Evolutionary conservation across 352 stramenopile genomes (phyloP).

Genomic region (Aphanomyces astaci): DNA sequence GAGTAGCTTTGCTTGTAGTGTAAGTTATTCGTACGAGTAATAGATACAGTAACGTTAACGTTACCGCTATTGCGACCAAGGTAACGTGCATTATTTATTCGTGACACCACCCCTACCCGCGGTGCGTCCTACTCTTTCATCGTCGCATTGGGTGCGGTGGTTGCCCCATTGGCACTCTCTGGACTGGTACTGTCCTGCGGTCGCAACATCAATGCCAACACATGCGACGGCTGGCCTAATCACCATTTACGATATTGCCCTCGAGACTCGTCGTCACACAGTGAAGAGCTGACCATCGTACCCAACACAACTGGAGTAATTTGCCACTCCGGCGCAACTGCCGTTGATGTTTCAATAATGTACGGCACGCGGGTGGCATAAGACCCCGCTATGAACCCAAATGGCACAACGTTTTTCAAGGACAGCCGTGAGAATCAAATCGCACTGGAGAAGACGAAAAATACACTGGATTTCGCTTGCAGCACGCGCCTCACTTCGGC

Average conservation of each 20-base stretch:
- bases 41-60: too few relatives aligned
- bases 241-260: neutral
- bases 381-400: conserved; percentile 15
- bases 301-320: conserved; percentile 14
- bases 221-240: neutral
- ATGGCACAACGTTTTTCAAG: neutral
- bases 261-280: neutral
- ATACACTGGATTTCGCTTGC: neutral
- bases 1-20: too few relatives aligned
- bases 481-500: conserved; percentile 13
- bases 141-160: too few relatives aligned
- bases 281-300: too few relatives aligned
- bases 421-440: neutral
- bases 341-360: neutral
- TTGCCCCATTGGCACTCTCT: too few relatives aligned
- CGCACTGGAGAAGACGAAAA: conserved; percentile 20
- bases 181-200: neutral
- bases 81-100: too few relatives aligned
- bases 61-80: too few relatives aligned
- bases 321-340: conserved; percentile 12
- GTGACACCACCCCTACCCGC: too few relatives aligned
- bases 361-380: conserved; percentile 6
- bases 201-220: conserved; percentile 2
- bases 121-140: too few relatives aligned
- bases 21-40: too few relatives aligned